These are phyloP conservation scores for Tubosaeta sp. DNA, from an alignment of 768 basidiomycete genomes.

Conservation along the genomic window DNA sequence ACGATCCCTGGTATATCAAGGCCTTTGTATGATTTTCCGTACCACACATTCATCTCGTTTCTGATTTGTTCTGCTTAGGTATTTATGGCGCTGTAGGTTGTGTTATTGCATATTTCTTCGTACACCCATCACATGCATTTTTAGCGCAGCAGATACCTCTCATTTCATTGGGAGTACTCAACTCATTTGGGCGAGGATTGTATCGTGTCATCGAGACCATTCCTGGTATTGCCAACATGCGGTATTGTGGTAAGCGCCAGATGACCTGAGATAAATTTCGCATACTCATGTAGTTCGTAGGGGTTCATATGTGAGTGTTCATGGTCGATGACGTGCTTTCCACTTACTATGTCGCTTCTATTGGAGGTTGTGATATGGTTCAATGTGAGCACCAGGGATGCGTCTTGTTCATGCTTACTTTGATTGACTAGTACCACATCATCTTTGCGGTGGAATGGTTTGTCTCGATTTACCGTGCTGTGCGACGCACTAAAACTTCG, in stretches of 20 bases:
- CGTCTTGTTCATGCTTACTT: neutral
- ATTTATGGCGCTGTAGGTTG: neutral
- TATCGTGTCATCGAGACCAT: neutral
- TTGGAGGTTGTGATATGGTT: neutral
- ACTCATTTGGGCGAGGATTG: neutral
- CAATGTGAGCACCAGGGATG: neutral
- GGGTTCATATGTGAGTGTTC: constrained; percentile 6
- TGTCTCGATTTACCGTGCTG: neutral
- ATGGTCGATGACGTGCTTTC: neutral
- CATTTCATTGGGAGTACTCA: constrained; percentile 2
- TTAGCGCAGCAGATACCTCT: constrained; percentile 5
- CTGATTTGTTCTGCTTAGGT: constrained; percentile 3
- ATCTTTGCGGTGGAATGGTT: constrained; percentile 5
- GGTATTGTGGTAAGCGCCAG: neutral
- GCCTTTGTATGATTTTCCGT: neutral
- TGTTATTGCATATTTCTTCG: neutral
- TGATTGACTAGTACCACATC: neutral
- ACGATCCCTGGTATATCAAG: constrained; percentile 2
- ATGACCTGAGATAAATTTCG: neutral
- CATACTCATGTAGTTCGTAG: neutral
- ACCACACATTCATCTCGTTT: neutral
- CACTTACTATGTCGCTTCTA: neutral
- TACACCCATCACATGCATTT: neutral
- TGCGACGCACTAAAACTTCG: neutral
- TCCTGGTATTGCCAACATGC: neutral